Evolutionary conservation across 1,284 basidiomycete genomes (phyloP).

Genomic region (Microbotryum lychnidis-dioicae): DNA sequence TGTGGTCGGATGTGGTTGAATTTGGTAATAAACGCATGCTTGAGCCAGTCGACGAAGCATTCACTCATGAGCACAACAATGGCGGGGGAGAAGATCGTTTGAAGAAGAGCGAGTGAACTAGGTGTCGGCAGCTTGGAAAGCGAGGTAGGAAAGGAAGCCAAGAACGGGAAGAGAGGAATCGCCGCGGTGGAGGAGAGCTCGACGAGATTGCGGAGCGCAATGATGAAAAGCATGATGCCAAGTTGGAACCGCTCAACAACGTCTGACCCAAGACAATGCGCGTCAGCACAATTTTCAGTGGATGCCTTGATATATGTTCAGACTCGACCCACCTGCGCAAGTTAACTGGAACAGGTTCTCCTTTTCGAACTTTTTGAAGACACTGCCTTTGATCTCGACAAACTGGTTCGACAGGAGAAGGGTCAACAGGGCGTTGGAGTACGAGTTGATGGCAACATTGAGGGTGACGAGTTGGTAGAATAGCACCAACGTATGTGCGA

Average conservation of each 20-base stretch:
- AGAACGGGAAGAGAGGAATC: constrained; percentile 51
- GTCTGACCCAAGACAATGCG: constrained; percentile 48
- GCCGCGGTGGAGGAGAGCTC: constrained; percentile 69
- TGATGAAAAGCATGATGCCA: constrained; percentile 78
- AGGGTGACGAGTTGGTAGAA: constrained; percentile 92
- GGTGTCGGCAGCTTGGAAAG: constrained; percentile 28
- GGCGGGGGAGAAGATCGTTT: constrained; percentile 89
- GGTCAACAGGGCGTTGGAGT: constrained; percentile 90
- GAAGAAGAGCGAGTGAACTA: constrained; percentile 47
- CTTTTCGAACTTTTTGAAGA: constrained; percentile 99
- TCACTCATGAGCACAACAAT: constrained; percentile 85
- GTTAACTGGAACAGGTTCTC: constrained; percentile 99
- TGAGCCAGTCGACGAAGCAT: constrained; percentile 95
- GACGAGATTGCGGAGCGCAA: constrained; percentile 90
- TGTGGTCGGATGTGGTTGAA: constrained; percentile 75
- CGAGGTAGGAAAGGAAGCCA: constrained; percentile 39
- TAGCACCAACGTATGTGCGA: constrained; percentile 85
- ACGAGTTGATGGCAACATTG: constrained; percentile 97
- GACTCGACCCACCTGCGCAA: constrained; percentile 63
- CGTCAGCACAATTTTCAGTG: too few species aligned
- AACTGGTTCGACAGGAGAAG: constrained; percentile 96
- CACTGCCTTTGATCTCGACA: constrained; percentile 97
- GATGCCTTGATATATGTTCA: background rate
- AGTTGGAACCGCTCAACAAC: constrained; percentile 97
- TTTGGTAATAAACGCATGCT: constrained; percentile 98